phyloP scores from a whole-genome alignment of 108 stramenopile species.

The Stephanodiscus triporus region DNA sequence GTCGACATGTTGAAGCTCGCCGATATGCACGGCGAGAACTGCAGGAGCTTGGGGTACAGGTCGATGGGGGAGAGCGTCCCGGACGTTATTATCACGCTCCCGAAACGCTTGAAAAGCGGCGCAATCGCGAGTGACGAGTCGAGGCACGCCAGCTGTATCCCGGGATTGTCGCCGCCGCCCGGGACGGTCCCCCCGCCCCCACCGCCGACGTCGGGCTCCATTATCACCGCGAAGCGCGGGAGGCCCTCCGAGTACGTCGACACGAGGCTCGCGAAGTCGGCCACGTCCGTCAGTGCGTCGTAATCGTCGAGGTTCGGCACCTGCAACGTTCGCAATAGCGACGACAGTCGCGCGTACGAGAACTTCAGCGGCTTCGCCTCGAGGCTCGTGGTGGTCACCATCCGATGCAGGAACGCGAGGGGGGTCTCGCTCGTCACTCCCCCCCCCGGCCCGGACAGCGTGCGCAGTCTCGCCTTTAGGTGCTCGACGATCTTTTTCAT shows the following conservation, averaged over 20 bases:
- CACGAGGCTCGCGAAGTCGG: conserved; percentile 95
- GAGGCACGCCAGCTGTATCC: conserved; percentile 94
- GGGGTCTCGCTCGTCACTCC: conserved; percentile 94
- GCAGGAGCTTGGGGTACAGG: conserved; percentile 97
- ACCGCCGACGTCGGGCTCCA: conserved; percentile 84
- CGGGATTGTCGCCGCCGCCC: conserved; percentile 80
- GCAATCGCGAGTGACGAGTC: conserved; percentile 98
- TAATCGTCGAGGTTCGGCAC: conserved; percentile 92
- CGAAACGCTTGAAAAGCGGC: conserved; percentile 96
- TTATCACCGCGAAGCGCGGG: conserved; percentile 93
- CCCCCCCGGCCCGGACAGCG: conserved; percentile 81
- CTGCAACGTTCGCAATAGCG: conserved; percentile 88
- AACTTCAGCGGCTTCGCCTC: conserved; percentile 96
- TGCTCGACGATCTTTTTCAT: conserved; percentile 95
- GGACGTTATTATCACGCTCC: conserved; percentile 95
- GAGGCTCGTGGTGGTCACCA: conserved; percentile 90
- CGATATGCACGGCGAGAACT: conserved; percentile 95
- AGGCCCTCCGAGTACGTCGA: conserved; percentile 95
- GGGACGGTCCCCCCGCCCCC: conserved; percentile 51
- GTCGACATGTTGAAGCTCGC: conserved; percentile 97
- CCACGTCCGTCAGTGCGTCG: conserved; percentile 92
- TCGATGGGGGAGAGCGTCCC: conserved; percentile 99
- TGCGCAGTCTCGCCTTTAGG: conserved; percentile 75
- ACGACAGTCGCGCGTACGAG: conserved; percentile 92
- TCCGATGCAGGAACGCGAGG: conserved; percentile 90